Conservation (phyloP, 495 filamentous ascomycete genomes). For the Penicillium riverlandense region DNA sequence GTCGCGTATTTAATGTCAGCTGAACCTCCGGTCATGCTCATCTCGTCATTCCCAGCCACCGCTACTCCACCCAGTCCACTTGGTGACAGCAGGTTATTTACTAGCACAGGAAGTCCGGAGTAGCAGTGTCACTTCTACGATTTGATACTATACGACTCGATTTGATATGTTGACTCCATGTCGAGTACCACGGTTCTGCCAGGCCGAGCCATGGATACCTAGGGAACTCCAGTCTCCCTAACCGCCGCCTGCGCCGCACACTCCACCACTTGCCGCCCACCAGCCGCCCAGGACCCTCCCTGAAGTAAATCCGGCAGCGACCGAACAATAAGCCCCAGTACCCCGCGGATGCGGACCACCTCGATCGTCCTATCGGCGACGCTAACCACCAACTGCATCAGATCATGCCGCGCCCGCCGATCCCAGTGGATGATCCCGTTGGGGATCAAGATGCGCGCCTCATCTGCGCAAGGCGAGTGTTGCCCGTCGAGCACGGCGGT, state of each 20-base stretch:
- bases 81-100: no score
- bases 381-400: slow-evolving; percentile 1
- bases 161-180: no score
- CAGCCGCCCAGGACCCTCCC: background rate
- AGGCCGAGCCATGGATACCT: no score
- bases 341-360: background rate
- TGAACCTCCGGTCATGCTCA: no score
- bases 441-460: background rate
- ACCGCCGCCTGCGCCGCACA: background rate
- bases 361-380: background rate
- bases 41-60: no score
- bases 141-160: no score
- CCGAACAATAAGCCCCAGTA: background rate
- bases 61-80: no score
- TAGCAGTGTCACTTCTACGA: no score
- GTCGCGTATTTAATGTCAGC: no score
- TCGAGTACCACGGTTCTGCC: no score
- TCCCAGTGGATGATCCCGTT: slow-evolving; percentile 3
- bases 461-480: background rate
- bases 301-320: background rate
- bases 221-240: background rate
- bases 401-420: background rate
- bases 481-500: slow-evolving; percentile 1
- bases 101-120: no score
- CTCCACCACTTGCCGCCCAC: background rate